Base-by-base conservation (phyloP, 179 eudicot genomes). In the Drosera spatulata region DNA sequence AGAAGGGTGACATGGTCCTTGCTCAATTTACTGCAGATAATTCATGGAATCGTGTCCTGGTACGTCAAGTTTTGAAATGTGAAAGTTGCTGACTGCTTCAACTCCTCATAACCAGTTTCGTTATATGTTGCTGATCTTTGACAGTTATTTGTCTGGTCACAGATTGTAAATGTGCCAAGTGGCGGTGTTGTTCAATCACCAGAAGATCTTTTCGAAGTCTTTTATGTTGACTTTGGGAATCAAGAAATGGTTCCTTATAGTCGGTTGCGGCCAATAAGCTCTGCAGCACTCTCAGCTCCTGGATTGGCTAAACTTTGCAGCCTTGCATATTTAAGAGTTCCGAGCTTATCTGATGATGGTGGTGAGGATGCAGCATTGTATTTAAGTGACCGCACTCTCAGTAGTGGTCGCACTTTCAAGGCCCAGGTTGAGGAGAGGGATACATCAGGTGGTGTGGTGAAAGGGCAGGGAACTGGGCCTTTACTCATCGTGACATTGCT, bases 11-110 rank as follows among this genome's bases (percentile, higher is more conserved):
- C 40, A 55, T 85, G 43, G 87, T 93, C 71, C 94, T 89, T 70
- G 95, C 97, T 61, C 93, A 85, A 71, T 93, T 89, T 64, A 86
- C 79, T 71, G 86, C 79, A 3, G 99, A 93, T 70, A 83, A 89
- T 50, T 84, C 96, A n/a, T 93, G 99, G 99, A 89, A 93, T 64
- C 82, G 99, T 54, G 99, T 95, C 54, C 79, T 90, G 96, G 97
- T 90, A 74, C 71, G 81, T 13, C n/a, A 33, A 40, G 39, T 41
- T 22, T 22, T 22, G 33, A 22, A 22, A 22, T 22, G 33, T 22
- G 33, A 22, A 22, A 22, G 33, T 22, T 22, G 33, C 33, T 22
- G 33, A 22, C 33, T 22, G 33, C 0, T 22, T 22, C 8, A 42
- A 50, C 11, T 50, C 53, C 10, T 10, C 49, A 10, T 45, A 6